Conservation (phyloP, 2,329 filamentous ascomycete genomes). For the Pyrenophora teres region DNA sequence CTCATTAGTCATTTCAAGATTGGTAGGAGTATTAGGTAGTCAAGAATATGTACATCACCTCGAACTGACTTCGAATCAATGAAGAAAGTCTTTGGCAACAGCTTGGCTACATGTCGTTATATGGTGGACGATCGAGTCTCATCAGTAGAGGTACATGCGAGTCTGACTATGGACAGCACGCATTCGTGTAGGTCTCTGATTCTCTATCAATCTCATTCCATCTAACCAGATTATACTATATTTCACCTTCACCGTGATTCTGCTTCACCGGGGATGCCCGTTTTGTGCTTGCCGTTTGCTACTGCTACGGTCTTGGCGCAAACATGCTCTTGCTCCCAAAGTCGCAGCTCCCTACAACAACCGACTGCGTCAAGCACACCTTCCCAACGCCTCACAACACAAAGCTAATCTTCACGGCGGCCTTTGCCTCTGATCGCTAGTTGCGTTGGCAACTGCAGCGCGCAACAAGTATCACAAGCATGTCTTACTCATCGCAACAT, state of each 20-base stretch:
- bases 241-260: too few relatives aligned
- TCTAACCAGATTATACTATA: too few relatives aligned
- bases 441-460: background rate
- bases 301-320: constrained; percentile 16
- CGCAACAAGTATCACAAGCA: background rate
- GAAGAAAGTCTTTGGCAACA: too few relatives aligned
- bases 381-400: background rate
- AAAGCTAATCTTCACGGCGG: too few relatives aligned
- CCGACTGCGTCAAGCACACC: background rate
- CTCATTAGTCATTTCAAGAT: too few relatives aligned
- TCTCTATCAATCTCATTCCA: background rate
- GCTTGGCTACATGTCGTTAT: too few relatives aligned
- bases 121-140: too few relatives aligned
- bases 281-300: background rate
- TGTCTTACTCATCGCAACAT: constrained; percentile 6
- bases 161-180: too few relatives aligned
- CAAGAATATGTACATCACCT: too few relatives aligned
- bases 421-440: background rate
- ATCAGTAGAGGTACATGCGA: too few relatives aligned
- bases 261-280: background rate
- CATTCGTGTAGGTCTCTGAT: background rate
- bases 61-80: too few relatives aligned
- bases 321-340: constrained; percentile 9
- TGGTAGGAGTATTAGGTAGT: too few relatives aligned
- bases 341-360: background rate